phyloP scores from a whole-genome alignment of 305 asterid genomes.

The Solanum aculeatissimum region DNA sequence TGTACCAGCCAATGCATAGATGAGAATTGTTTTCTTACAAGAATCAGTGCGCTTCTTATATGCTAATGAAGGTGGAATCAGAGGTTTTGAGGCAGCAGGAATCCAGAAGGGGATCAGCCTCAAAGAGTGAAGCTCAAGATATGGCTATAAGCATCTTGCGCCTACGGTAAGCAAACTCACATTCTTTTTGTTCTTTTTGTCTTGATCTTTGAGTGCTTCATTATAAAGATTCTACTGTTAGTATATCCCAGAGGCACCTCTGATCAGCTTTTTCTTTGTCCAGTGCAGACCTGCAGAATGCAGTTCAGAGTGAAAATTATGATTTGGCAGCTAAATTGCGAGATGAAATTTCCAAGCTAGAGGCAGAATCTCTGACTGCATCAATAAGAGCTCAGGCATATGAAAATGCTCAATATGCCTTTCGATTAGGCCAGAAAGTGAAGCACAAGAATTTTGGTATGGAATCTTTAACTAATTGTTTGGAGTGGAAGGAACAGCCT shows the following conservation, averaged over 20 bases:
- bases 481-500: not conserved
- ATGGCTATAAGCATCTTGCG: conserved; percentile 85
- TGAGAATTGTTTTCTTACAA: not conserved
- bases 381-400: conserved; percentile 69
- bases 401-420: conserved; percentile 62
- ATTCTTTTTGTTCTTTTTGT: conserved; percentile 1
- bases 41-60: not conserved
- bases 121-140: conserved; percentile 96
- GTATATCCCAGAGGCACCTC: not conserved
- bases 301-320: conserved; percentile 75
- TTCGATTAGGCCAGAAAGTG: conserved; percentile 93
- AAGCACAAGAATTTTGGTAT: conserved; percentile 80
- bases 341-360: conserved; percentile 77
- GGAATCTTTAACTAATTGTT: not conserved
- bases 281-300: conserved; percentile 92
- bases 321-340: conserved; percentile 76
- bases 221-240: not conserved
- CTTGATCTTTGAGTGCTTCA: not conserved
- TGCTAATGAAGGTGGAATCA: conserved; percentile 64
- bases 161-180: conserved; percentile 35
- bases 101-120: conserved; percentile 60
- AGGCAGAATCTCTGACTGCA: conserved; percentile 77
- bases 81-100: conserved; percentile 66
- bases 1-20: not conserved
- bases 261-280: conserved; percentile 10